phyloP scores from a whole-genome alignment of 2,329 filamentous ascomycete species.

The Didymosphaeria variabile region DNA sequence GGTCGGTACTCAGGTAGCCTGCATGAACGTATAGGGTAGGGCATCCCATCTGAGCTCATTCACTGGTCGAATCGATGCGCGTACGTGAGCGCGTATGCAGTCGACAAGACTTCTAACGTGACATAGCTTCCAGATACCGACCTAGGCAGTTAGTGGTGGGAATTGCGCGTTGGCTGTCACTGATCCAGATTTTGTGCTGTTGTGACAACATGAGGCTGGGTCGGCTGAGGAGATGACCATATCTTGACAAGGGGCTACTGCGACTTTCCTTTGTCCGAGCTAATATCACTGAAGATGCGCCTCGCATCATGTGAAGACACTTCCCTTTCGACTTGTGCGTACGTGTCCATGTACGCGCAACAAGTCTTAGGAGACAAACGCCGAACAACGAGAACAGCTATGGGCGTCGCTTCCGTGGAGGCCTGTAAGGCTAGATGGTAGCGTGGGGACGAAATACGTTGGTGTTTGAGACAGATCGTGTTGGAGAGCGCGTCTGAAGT shows the following conservation, averaged over 20 bases:
- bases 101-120: slow-evolving; percentile 6
- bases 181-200: neutral
- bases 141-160: neutral
- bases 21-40: slow-evolving; percentile 7
- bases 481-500: neutral
- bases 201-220: neutral
- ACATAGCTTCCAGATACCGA: slow-evolving; percentile 1
- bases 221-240: neutral
- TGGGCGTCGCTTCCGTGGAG: neutral
- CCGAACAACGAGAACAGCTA: neutral
- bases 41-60: neutral
- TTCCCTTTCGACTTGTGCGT: neutral
- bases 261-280: too few species aligned
- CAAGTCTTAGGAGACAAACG: neutral
- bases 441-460: neutral
- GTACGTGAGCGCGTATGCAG: neutral
- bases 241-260: neutral
- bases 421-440: neutral
- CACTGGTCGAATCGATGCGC: neutral
- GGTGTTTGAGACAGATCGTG: neutral
- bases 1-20: neutral
- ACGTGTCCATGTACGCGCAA: neutral
- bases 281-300: neutral
- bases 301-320: too few species aligned
- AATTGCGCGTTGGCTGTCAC: neutral